Percentiles rank a stretch among this genome's conserved stretches.
Conservation (phyloP, 257 asterid genomes). For the Oldenlandia corymbosa region DNA sequence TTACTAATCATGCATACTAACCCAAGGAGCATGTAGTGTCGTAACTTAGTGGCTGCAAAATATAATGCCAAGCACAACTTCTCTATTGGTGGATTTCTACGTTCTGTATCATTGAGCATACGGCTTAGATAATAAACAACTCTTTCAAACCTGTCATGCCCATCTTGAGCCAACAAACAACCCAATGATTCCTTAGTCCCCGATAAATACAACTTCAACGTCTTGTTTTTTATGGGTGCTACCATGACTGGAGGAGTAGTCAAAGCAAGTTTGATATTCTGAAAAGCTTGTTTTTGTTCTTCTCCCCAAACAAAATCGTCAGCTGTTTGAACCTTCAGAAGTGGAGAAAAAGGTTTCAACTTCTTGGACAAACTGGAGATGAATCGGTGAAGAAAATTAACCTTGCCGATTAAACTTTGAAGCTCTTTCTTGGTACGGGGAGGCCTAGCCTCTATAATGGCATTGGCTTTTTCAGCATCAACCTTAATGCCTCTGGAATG, state of each 20-base stretch:
- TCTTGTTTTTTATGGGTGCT: background rate
- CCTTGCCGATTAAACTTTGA: too few species aligned
- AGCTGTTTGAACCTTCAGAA: background rate
- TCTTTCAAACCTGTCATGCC: background rate
- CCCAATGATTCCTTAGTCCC: background rate
- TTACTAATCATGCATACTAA: too few species aligned
- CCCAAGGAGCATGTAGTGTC: too few species aligned
- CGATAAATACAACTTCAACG: background rate
- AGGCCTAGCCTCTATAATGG: too few species aligned
- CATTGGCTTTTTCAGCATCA: too few species aligned
- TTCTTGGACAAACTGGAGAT: too few species aligned
- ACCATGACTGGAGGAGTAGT: background rate
- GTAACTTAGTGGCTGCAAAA: background rate
- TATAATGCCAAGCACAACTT: background rate
- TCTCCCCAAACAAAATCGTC: too few species aligned
- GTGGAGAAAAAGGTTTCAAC: too few species aligned
- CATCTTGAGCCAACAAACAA: background rate
- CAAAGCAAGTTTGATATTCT: background rate
- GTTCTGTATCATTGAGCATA: background rate
- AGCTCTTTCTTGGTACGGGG: too few species aligned
- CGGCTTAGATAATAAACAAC: background rate
- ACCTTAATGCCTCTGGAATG: too few species aligned
- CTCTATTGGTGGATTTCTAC: background rate
- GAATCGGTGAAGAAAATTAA: too few species aligned
- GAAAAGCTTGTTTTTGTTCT: background rate